Percentiles rank a stretch among this genome's conserved stretches.
Evolutionary conservation across 345 rosid genomes (phyloP).

Genomic region (Psidium friedrichsthalianum): DNA sequence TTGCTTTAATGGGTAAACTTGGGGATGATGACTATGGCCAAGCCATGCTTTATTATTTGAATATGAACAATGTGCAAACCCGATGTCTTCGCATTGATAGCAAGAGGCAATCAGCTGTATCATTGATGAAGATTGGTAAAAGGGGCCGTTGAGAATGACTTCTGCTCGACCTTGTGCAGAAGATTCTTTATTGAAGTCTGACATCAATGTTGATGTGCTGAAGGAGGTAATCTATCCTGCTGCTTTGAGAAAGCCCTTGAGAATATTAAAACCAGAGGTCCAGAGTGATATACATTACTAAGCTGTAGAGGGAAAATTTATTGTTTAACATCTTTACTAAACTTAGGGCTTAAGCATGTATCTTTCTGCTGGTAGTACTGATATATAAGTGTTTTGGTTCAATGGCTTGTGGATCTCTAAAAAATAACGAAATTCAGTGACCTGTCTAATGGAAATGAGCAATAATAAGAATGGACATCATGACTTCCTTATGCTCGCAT

Average conservation of each 20-base stretch:
- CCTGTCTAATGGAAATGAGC: not conserved
- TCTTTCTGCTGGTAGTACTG: not conserved
- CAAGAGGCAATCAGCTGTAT: slow-evolving; percentile 47
- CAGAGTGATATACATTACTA: not conserved
- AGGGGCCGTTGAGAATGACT: slow-evolving; percentile 63
- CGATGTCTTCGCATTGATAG: slow-evolving; percentile 57
- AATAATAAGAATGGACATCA: not conserved
- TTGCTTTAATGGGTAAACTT: slow-evolving; percentile 87
- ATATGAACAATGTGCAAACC: slow-evolving; percentile 65
- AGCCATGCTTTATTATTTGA: slow-evolving; percentile 65
- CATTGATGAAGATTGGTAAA: slow-evolving; percentile 72
- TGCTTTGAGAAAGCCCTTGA: not conserved
- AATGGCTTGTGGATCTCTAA: not conserved
- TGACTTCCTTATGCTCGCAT: not conserved
- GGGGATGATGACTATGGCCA: slow-evolving; percentile 81
- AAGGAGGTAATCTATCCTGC: slow-evolving; percentile 54
- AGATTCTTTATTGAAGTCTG: slow-evolving; percentile 71
- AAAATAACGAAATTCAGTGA: not conserved
- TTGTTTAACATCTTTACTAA: not conserved
- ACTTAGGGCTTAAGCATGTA: not conserved
- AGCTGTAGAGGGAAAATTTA: not conserved
- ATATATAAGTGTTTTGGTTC: not conserved
- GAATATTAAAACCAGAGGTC: not conserved
- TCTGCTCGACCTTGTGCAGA: slow-evolving; percentile 69
- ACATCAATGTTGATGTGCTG: slow-evolving; percentile 71